A percentile compares a stretch with the other conserved stretches of the same genome.
Evolutionary conservation across 2,329 filamentous ascomycete genomes (phyloP).

Genomic region (Arthroderma sp.): DNA sequence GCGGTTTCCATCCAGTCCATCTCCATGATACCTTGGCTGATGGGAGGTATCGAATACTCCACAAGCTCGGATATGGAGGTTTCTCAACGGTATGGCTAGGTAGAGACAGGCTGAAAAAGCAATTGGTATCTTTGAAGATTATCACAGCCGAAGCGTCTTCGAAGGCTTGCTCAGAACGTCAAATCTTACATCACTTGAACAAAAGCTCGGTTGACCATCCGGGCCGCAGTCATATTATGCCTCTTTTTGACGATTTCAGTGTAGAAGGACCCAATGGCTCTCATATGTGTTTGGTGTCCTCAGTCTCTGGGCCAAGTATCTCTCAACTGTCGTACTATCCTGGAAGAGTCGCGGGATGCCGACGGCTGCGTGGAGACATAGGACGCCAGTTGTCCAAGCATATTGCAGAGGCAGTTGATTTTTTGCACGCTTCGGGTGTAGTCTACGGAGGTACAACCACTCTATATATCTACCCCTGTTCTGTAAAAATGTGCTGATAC

Average conservation of each 20-base stretch:
- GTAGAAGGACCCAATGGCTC: constrained; percentile 32
- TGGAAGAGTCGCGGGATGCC: neutral
- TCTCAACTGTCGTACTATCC: constrained; percentile 1
- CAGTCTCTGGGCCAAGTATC: constrained; percentile 5
- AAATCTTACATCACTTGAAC: constrained; percentile 5
- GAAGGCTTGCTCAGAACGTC: neutral
- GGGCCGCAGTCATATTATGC: constrained; percentile 18
- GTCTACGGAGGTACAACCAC: constrained; percentile 8
- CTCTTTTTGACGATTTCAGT: constrained; percentile 26
- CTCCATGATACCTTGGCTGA: constrained; percentile 19
- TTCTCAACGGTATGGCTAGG: constrained; percentile 26
- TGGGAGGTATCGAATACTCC: constrained; percentile 23
- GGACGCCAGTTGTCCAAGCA: constrained; percentile 2
- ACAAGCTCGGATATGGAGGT: constrained; percentile 26
- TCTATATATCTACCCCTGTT: neutral
- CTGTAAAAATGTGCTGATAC: no score
- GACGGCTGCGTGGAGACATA: neutral
- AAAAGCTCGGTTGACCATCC: neutral
- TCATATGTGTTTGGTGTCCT: constrained; percentile 27
- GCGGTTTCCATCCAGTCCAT: constrained; percentile 22
- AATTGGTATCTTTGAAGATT: constrained; percentile 1
- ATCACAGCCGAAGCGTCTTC: neutral
- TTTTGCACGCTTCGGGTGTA: constrained; percentile 3
- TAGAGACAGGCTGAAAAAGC: constrained; percentile 13
- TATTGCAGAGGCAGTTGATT: constrained; percentile 1